phyloP scores from a whole-genome alignment of 2,329 filamentous ascomycete species.

The Hypoxylon sp. region DNA sequence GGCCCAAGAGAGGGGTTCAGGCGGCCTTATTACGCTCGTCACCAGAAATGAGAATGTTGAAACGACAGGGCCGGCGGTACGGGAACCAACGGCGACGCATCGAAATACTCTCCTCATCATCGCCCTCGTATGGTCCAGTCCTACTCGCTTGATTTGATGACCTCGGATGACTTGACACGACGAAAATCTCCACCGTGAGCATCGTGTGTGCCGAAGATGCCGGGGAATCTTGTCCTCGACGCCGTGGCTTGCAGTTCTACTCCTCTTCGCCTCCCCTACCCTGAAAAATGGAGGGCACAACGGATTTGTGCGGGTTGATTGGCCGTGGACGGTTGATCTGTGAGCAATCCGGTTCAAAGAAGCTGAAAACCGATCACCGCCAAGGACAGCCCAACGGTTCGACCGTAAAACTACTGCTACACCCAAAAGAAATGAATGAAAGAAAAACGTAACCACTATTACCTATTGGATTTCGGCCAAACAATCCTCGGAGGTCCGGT shows the following conservation, averaged over 20 bases:
- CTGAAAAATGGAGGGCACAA: conserved; percentile 27
- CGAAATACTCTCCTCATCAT: conserved; percentile 25
- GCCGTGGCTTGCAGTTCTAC: conserved; percentile 40
- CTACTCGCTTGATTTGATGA: conserved; percentile 24
- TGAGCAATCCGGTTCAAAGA: conserved; percentile 25
- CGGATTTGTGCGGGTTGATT: conserved; percentile 32
- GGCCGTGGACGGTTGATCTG: conserved; percentile 23
- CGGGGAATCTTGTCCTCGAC: conserved; percentile 38
- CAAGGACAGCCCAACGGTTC: conserved; percentile 20
- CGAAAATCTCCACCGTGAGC: conserved; percentile 34
- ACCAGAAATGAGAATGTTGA: conserved; percentile 30
- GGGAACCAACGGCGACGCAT: conserved; percentile 28
- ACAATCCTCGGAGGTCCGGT: conserved; percentile 33
- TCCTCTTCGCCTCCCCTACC: conserved; percentile 37
- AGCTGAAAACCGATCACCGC: conserved; percentile 38
- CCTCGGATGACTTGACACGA: conserved; percentile 28
- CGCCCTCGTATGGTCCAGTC: conserved; percentile 15
- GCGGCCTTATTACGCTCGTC: conserved; percentile 32
- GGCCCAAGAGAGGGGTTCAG: conserved; percentile 41
- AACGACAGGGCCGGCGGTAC: conserved; percentile 24
- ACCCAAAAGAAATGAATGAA: conserved; percentile 1
- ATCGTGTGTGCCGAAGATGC: conserved; percentile 42
- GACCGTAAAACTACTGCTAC: conserved; percentile 16
- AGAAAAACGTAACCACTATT: conserved; percentile 25
- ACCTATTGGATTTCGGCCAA: conserved; percentile 19